These are phyloP conservation scores for Trametes elegans DNA, from an alignment of 768 basidiomycete species.

Conservation along the genomic window DNA sequence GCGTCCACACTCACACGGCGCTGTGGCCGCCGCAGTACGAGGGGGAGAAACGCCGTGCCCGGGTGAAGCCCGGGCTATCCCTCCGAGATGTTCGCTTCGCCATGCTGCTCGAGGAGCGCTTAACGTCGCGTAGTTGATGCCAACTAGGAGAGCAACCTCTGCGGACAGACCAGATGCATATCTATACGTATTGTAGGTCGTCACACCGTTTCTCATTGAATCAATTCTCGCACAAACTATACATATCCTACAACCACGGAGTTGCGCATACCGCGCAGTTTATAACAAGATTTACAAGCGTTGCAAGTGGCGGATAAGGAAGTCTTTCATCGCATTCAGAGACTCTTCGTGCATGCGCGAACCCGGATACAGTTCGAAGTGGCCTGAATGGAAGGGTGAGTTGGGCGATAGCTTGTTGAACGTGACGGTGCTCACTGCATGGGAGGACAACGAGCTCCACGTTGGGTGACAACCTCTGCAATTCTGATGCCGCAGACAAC, in stretches of 20 bases:
- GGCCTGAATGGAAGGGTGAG: constrained; percentile 7
- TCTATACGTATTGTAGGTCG: no score
- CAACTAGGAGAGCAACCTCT: not conserved
- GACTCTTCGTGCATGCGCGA: not conserved
- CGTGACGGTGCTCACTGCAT: not conserved
- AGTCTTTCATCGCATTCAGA: constrained; percentile 5
- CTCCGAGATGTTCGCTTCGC: constrained; percentile 52
- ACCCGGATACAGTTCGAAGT: constrained; percentile 16
- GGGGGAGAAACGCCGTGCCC: constrained; percentile 16
- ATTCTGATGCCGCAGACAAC: not conserved
- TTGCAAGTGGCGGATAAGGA: constrained; percentile 1
- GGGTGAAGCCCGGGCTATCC: constrained; percentile 41
- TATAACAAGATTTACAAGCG: not conserved
- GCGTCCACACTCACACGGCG: constrained; percentile 10
- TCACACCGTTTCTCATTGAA: no score
- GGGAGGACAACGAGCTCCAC: constrained; percentile 3
- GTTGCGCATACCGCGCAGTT: not conserved
- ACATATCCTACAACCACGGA: not conserved
- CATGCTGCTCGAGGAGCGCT: constrained; percentile 35
- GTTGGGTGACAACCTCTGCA: not conserved
- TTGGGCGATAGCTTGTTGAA: no score
- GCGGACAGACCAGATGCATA: no score
- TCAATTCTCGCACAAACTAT: no score
- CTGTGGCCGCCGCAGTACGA: not conserved
- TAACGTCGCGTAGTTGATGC: not conserved